Evolutionary conservation across 768 basidiomycete species (phyloP), one percentile per base, ranked within the genome.

Genomic region (Agaricus blazei): DNA sequence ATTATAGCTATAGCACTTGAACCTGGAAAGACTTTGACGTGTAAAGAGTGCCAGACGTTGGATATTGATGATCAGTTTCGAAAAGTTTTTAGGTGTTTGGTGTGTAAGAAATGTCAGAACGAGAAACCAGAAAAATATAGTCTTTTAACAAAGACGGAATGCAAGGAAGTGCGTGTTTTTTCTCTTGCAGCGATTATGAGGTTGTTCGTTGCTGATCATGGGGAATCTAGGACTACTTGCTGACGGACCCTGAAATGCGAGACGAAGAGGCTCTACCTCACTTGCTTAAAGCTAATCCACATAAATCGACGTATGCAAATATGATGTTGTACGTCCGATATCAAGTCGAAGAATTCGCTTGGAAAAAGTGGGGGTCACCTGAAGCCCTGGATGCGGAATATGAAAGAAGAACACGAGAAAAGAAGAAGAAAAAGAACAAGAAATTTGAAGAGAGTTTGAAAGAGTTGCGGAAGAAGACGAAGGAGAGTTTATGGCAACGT

Each of bases 251-350:
- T 31, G 97, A 99, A 66, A 77, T 99, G 27, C 85, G 88, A 54
- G 97, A 99, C 66, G 84, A 90, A 63, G 92, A 97, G 62, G 73
- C 88, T 15, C 81, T 99, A 60, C 97, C 96, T 0, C 97, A 99
- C 68, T 75, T 96, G 26, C 78, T 98, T 55, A 93, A 95, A 65
- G 89, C 92, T 19, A 98, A 98, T 67, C 95, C 93, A 3, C 94
- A 97, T 73, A 88, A 90, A 60, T 89, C 93, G 9, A 95, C 92
- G 0, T 98, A 90, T 66, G 90, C 90, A 36, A 99, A 98, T 75
- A 98, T 98, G 97, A 98, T 98, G 97, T 79, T 99, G 23, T 98
- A 90, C 71, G 77, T 98, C 4, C 85, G 97, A 34, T 88, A 76
- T 64, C 96, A 98, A 68, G 92, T 97, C 1, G 97, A 99, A 68